These are phyloP conservation scores for Aspergillus transmontanensis DNA, from an alignment of 2,329 filamentous ascomycete species.

Conservation along the genomic window DNA sequence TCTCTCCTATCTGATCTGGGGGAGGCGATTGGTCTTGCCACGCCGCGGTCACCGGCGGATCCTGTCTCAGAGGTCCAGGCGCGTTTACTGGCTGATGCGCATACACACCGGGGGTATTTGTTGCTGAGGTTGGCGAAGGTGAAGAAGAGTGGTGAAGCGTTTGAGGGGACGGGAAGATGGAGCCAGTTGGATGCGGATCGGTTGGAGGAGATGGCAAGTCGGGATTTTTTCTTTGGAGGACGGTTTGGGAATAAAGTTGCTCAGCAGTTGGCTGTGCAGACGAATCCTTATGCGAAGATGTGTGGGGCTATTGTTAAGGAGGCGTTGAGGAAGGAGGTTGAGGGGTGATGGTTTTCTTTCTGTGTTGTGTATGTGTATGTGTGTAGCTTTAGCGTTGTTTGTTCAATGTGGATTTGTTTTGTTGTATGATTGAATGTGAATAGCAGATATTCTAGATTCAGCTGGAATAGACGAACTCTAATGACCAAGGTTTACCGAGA, in stretches of 20 bases:
- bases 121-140: conserved; percentile 41
- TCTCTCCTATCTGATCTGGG: conserved; percentile 41
- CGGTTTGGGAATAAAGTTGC: conserved; percentile 60
- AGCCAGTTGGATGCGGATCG: conserved; percentile 38
- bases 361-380: background rate
- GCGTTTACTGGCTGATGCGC: conserved; percentile 54
- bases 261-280: conserved; percentile 60
- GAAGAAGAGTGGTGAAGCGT: conserved; percentile 16
- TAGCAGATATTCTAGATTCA: background rate
- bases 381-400: background rate
- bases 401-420: background rate
- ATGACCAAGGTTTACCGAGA: background rate
- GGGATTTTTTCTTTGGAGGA: conserved; percentile 57
- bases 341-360: conserved; percentile 14
- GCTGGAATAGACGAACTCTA: background rate
- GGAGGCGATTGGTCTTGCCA: conserved; percentile 50
- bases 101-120: conserved; percentile 57
- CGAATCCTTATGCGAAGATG: conserved; percentile 65
- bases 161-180: conserved; percentile 32
- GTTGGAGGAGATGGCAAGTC: conserved; percentile 59
- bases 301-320: conserved; percentile 64
- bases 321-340: conserved; percentile 59
- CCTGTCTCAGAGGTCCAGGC: conserved; percentile 52
- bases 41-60: conserved; percentile 41
- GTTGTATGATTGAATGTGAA: background rate